These are phyloP conservation scores for Tylopilus orsonianus DNA, from an alignment of 1,284 basidiomycete species.

Conservation along the genomic window DNA sequence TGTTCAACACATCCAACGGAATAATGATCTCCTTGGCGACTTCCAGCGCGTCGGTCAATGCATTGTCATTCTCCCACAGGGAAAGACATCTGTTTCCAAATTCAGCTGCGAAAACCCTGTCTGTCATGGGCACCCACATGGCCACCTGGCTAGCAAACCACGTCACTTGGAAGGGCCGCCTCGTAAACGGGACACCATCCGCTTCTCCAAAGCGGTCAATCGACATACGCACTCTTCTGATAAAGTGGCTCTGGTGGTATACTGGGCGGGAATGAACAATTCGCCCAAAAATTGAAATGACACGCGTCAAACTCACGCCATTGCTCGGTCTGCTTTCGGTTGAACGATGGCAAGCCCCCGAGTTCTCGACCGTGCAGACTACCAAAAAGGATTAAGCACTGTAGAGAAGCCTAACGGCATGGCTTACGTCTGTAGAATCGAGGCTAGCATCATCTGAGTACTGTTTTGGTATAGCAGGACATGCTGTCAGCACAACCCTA, in stretches of 20 bases:
- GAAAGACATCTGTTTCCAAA: conserved; percentile 51
- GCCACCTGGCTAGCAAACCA: conserved; percentile 71
- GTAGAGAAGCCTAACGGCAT: conserved; percentile 1
- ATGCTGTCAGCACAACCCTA: conserved; percentile 13
- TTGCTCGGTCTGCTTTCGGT: conserved; percentile 66
- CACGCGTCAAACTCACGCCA: conserved; percentile 58
- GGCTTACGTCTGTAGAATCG: conserved; percentile 63
- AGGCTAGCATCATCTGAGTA: conserved; percentile 65
- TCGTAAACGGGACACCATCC: conserved; percentile 52
- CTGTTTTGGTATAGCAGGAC: conserved; percentile 38
- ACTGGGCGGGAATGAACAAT: conserved; percentile 41
- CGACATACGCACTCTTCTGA: conserved; percentile 51
- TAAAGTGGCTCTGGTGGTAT: conserved; percentile 60
- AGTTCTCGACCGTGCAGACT: conserved; percentile 48
- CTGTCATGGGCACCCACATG: conserved; percentile 44
- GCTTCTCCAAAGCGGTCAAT: conserved; percentile 48
- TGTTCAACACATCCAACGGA: conserved; percentile 64
- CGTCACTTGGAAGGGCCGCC: conserved; percentile 65
- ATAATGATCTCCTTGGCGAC: conserved; percentile 64
- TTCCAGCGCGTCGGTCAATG: conserved; percentile 58
- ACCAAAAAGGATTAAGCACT: conserved; percentile 6
- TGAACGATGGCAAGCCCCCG: conserved; percentile 43
- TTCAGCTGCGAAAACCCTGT: conserved; percentile 9
- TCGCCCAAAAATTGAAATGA: conserved; percentile 6
- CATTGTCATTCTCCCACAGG: conserved; percentile 63